Percentiles rank a stretch among this genome's conserved stretches.
phyloP scores from a whole-genome alignment of 192 early-diverging fungal species.

The Ramicandelaber brevisporus region DNA sequence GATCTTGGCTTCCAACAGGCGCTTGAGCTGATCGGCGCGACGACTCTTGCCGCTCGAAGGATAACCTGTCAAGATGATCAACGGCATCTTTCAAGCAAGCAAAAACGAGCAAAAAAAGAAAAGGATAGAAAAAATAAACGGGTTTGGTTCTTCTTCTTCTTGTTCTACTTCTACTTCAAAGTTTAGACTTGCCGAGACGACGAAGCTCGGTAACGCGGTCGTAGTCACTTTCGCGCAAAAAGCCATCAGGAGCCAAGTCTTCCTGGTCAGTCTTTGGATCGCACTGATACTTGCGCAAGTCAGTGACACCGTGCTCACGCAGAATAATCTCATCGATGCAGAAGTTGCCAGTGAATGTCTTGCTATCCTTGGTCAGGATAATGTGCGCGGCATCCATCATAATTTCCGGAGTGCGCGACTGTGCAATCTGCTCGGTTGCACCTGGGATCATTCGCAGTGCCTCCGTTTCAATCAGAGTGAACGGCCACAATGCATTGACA shows the following conservation, averaged over 20 bases:
- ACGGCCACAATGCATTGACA: constrained; percentile 15
- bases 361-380: constrained; percentile 21
- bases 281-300: constrained; percentile 27
- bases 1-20: constrained; percentile 19
- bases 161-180: constrained; percentile 1
- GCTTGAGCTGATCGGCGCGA: constrained; percentile 43
- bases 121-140: background rate
- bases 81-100: constrained; percentile 47
- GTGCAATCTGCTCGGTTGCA: constrained; percentile 1
- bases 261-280: constrained; percentile 11
- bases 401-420: constrained; percentile 20
- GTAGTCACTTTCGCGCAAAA: constrained; percentile 11
- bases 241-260: constrained; percentile 21
- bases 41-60: constrained; percentile 81
- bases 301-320: constrained; percentile 25
- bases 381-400: constrained; percentile 38
- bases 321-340: constrained; percentile 35
- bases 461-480: constrained; percentile 28
- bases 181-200: constrained; percentile 8
- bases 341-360: constrained; percentile 26
- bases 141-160: background rate
- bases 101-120: background rate
- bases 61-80: constrained; percentile 66
- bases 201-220: constrained; percentile 7
- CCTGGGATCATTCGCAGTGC: constrained; percentile 15